These are phyloP conservation scores for Thalassiosira hispida DNA, from an alignment of 352 stramenopile genomes.

Conservation along the genomic window DNA sequence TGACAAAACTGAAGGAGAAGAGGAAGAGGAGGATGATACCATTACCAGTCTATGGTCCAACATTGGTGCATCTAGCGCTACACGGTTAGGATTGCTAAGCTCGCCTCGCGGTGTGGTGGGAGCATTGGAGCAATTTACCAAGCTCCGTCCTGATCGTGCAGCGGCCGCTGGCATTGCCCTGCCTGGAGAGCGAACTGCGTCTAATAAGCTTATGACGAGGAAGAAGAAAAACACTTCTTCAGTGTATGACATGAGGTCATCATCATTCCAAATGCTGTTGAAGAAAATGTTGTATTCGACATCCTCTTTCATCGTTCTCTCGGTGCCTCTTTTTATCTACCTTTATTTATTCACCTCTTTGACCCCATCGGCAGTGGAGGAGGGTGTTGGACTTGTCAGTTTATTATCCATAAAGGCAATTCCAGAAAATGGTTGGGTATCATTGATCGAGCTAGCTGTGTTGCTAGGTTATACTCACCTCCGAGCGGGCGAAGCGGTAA, in stretches of 20 bases:
- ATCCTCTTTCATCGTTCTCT: slow-evolving; percentile 25
- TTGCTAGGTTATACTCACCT: slow-evolving; percentile 59
- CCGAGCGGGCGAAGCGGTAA: slow-evolving; percentile 47
- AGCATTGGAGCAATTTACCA: slow-evolving; percentile 63
- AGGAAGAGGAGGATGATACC: slow-evolving; percentile 49
- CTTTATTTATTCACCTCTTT: slow-evolving; percentile 24
- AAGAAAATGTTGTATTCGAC: slow-evolving; percentile 36
- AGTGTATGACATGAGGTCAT: not conserved
- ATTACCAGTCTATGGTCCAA: slow-evolving; percentile 53
- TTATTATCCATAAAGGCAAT: slow-evolving; percentile 11
- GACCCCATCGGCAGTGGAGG: not conserved
- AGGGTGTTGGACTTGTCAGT: not conserved
- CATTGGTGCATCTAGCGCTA: slow-evolving; percentile 76
- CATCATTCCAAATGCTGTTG: slow-evolving; percentile 19
- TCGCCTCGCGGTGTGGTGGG: slow-evolving; percentile 63
- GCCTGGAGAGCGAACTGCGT: not conserved
- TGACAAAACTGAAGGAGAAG: slow-evolving; percentile 29
- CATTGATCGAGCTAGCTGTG: slow-evolving; percentile 65
- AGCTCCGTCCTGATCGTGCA: slow-evolving; percentile 41
- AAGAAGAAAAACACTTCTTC: slow-evolving; percentile 34
- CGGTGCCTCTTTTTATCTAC: slow-evolving; percentile 38
- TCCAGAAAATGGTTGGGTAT: slow-evolving; percentile 44
- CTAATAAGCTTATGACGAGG: slow-evolving; percentile 15
- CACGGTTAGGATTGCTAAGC: slow-evolving; percentile 61
- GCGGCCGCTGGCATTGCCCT: slow-evolving; percentile 23